Base-by-base conservation (phyloP, 2,329 filamentous ascomycete genomes). In the Westerdykella ornata region DNA sequence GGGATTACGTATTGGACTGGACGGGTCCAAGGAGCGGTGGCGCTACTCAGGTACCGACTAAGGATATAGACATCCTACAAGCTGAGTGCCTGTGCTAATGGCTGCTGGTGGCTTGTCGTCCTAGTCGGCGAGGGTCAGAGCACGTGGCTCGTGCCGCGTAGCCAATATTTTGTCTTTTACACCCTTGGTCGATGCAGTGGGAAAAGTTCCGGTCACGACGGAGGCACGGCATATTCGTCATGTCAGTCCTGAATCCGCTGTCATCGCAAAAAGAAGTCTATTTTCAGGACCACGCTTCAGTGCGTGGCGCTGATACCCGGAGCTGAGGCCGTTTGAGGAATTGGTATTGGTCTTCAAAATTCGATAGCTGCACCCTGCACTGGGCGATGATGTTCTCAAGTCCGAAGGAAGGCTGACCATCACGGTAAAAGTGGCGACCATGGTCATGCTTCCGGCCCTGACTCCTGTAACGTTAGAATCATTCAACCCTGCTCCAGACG, bases 311-410 rank as follows among this genome's bases (percentile, higher is more conserved):
- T 41, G 41, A 39, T 36, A 28, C 38, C 28, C 39, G 29, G 37
- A 45, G 48, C 45, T 49, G 42, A 46, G 22, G 28, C 38, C 29
- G 17, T 41, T 26, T 18, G 34, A 22, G 42, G 31, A 11, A 26
- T 43, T 41, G 35, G 34, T 26, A 31, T 32, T 37, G 31, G 26
- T 37, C 45, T 46, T 44, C 44, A 32, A 43, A 39, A 48, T 33
- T 42, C 47, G 49, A 44, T 39, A 51, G 41, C 38, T 48, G 45
- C 43, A 45, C 37, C 34, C 37, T 20, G 30, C 40, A 37, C 22
- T 22, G 37, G 46, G 39, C 43, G 35, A 45, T 37, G 43, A 33
- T 33, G 28, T 36, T 13, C 37, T 13, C 43, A 35, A 31, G 16
- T 36, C 42, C 39, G 38, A 39, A 18, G 19, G 7, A 29, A 41